Conservation (phyloP, 495 filamentous ascomycete species). For the Penicillium manginii region DNA sequence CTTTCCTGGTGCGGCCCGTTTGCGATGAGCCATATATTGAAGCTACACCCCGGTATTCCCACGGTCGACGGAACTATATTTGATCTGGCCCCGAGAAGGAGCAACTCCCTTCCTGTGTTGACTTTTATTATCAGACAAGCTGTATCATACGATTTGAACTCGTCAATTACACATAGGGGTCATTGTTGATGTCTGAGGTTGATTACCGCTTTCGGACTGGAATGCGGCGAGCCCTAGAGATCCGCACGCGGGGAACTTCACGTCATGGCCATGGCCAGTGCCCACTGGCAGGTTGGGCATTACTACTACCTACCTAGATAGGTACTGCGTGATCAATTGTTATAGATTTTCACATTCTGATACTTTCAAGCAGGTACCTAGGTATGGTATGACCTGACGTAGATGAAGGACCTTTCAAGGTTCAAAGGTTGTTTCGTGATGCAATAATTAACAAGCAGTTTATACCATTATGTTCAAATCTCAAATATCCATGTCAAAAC, state of each 20-base stretch:
- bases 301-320: no score
- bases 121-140: no score
- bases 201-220: conserved; percentile 2
- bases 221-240: conserved; percentile 11
- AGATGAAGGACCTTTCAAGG: neutral
- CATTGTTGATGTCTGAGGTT: neutral
- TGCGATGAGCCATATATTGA: conserved; percentile 4
- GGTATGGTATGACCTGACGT: neutral
- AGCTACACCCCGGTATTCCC: neutral
- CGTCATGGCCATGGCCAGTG: neutral
- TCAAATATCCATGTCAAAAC: neutral
- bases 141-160: neutral
- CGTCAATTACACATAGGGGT: neutral
- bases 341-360: no score
- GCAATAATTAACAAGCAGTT: no score
- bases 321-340: no score
- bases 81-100: neutral
- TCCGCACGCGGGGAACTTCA: conserved; percentile 2
- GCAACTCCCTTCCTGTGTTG: no score
- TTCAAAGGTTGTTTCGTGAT: neutral
- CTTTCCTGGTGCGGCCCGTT: conserved; percentile 11
- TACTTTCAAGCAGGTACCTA: no score
- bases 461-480: neutral
- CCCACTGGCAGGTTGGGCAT: no score
- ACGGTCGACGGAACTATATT: neutral